These are phyloP conservation scores for Saprolegnia parasitica DNA, from an alignment of 352 stramenopile species.

Conservation along the genomic window DNA sequence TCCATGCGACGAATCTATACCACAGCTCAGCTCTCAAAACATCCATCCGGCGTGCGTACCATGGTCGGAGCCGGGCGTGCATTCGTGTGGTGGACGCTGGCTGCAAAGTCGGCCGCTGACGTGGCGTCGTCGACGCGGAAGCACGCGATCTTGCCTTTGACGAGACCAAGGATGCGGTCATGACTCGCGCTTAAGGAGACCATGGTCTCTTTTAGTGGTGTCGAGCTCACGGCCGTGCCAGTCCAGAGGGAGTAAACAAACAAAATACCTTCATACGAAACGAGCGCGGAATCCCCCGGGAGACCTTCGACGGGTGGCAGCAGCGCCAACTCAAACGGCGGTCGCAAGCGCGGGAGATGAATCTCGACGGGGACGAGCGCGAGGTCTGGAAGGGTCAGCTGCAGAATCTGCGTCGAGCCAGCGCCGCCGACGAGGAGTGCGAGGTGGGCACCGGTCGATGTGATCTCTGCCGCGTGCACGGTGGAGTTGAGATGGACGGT, in stretches of 20 bases:
- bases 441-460: not conserved
- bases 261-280: not conserved
- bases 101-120: not conserved
- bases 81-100: not conserved
- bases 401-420: not conserved
- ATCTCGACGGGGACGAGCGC: not conserved
- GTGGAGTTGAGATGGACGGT: not conserved
- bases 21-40: no score
- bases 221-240: constrained; percentile 1
- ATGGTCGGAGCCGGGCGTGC: not conserved
- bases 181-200: not conserved
- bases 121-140: not conserved
- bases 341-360: not conserved
- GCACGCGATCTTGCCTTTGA: not conserved
- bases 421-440: not conserved
- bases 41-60: not conserved
- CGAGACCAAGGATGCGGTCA: not conserved
- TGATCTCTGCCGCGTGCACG: not conserved
- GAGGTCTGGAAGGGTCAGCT: not conserved
- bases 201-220: not conserved
- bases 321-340: not conserved
- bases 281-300: not conserved
- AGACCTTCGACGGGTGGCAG: not conserved
- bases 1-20: no score
- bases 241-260: not conserved